phyloP scores from a whole-genome alignment of 1,139 yeast genomes.

The Suhomyces guaymorum region DNA sequence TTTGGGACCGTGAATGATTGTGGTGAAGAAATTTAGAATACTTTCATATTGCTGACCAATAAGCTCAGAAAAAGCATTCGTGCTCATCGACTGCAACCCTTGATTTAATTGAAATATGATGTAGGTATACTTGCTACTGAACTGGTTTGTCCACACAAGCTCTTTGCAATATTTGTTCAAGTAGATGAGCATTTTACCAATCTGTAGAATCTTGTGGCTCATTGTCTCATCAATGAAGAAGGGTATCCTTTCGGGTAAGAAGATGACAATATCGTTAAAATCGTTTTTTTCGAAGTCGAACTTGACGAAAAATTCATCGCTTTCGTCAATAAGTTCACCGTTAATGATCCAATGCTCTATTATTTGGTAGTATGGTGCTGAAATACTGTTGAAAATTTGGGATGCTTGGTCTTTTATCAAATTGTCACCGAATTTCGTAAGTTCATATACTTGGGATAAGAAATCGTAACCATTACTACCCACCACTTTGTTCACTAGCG shows the following conservation, averaged over 20 bases:
- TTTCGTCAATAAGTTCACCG: constrained; percentile 61
- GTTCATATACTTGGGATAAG: constrained; percentile 52
- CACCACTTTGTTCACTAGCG: constrained; percentile 38
- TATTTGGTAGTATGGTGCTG: constrained; percentile 63
- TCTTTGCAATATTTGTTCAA: constrained; percentile 64
- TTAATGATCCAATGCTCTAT: constrained; percentile 66
- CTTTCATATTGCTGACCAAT: constrained; percentile 58
- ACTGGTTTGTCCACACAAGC: constrained; percentile 54
- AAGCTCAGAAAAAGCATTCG: constrained; percentile 29
- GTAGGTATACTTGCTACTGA: constrained; percentile 38
- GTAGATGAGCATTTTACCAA: constrained; percentile 78
- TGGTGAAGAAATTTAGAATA: constrained; percentile 54
- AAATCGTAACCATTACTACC: constrained; percentile 54
- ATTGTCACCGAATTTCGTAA: constrained; percentile 65
- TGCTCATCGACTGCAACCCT: constrained; percentile 37
- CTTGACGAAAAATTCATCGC: constrained; percentile 70
- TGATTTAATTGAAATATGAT: constrained; percentile 28
- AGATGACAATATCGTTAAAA: constrained; percentile 40
- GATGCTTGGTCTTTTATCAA: constrained; percentile 45
- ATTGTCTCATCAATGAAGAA: constrained; percentile 44
- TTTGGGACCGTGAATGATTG: constrained; percentile 47
- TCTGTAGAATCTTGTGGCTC: constrained; percentile 62
- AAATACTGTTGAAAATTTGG: constrained; percentile 48
- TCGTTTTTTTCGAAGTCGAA: constrained; percentile 32
- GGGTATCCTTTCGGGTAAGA: constrained; percentile 53